Evolutionary conservation across 192 early-diverging fungal species (phyloP), one percentile per base, ranked within the genome.

Genomic region (Martensiomyces pterosporus): DNA sequence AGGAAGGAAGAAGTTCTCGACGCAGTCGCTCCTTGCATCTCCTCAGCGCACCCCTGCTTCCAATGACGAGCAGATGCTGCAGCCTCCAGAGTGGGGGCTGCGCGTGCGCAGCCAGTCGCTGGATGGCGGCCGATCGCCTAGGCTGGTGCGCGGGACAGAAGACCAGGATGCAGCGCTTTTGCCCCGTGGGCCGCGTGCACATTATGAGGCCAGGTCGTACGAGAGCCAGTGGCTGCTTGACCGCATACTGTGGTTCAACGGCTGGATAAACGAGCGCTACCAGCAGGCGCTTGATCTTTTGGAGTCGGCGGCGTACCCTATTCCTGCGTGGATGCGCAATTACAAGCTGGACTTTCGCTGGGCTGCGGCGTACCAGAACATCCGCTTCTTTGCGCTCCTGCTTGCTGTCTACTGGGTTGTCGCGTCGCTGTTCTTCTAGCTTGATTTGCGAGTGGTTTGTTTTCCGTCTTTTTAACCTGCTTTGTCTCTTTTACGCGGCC

Each of bases 181-280:
- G 24, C 67, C 67, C 3, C 60, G 61, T 1, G 67, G 67, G 3
- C 67, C 54, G 13, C 60, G 60, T 2, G 69, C 62, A 4, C 19
- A 47, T 21, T 60, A 47, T 6, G 21, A 49, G 17, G 62, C 70
- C n/a, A 56, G 70, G 33, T 73, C 70, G 24, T 73, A 73, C 27
- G 70, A 73, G 54, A 66, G 17, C 51, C 62, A 73, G 54, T 73
- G 70, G 70, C 40, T 73, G 43, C 59, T 73, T 0, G 57, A 65
- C 25, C 44, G 39, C 2, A 36, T 52, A 0, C 45, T 57, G 24
- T 7, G 24, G 24, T 54, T 61, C 39, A 57, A 66, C 37, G 54
- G 32, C 17, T 21, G 36, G 19, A 49, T 51, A 22, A 73, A 73
- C 23, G 29, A 39, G 5, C 48, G 24, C n/a, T 73, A 56, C 55